phyloP scores from a whole-genome alignment of 2,329 filamentous ascomycete species.

The Sporothrix sp. region DNA sequence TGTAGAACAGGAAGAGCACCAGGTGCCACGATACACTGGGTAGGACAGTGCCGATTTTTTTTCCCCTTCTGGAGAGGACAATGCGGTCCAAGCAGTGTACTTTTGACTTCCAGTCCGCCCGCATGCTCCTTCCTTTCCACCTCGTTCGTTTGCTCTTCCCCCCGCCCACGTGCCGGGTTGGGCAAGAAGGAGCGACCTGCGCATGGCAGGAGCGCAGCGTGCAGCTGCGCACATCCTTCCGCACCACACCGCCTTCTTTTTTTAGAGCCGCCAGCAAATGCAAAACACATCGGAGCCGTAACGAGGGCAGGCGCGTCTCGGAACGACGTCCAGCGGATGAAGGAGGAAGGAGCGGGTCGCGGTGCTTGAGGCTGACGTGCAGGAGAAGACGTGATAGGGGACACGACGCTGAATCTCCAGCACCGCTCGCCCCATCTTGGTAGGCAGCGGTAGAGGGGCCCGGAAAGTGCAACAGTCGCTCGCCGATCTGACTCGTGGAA shows the following conservation, averaged over 20 bases:
- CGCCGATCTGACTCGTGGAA: slow-evolving; percentile 4
- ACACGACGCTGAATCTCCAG: too few species aligned
- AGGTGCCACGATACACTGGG: neutral
- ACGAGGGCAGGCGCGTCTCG: neutral
- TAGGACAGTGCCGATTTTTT: too few species aligned
- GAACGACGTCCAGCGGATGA: neutral
- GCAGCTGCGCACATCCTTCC: neutral
- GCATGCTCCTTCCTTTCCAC: neutral
- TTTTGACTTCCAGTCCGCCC: too few species aligned
- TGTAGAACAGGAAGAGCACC: neutral
- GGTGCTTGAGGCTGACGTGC: too few species aligned
- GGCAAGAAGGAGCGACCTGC: slow-evolving; percentile 3
- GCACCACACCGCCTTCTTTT: neutral
- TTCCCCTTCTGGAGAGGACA: too few species aligned
- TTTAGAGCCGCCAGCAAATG: neutral
- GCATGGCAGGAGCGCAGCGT: neutral
- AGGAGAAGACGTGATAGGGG: too few species aligned
- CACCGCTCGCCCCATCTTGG: too few species aligned
- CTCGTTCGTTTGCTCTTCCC: neutral
- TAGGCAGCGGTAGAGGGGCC: too few species aligned
- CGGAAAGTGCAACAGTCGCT: too few species aligned
- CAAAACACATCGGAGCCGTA: neutral
- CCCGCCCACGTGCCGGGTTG: neutral
- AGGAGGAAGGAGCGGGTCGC: neutral
- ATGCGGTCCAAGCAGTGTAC: too few species aligned